Evolutionary conservation across 1,284 basidiomycete species (phyloP).

Genomic region (Coniophora puteana): DNA sequence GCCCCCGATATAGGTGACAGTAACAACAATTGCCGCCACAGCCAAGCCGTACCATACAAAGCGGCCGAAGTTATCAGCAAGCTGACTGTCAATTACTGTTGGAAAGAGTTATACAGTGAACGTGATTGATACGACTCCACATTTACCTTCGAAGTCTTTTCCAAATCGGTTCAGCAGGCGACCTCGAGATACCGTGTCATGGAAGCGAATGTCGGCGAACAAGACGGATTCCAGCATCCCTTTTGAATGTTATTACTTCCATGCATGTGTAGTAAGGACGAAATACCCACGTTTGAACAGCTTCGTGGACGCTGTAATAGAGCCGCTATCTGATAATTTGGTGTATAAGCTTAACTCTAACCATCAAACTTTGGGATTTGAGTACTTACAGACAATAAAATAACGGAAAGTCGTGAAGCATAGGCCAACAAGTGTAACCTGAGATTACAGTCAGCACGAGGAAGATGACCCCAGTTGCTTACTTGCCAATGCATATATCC

Average conservation of each 20-base stretch:
- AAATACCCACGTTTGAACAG: constrained; percentile 56
- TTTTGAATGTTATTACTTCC: constrained; percentile 16
- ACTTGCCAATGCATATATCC: constrained; percentile 61
- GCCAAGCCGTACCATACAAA: constrained; percentile 62
- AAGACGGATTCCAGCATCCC: constrained; percentile 77
- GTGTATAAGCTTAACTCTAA: constrained; percentile 26
- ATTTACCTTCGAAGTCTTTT: constrained; percentile 83
- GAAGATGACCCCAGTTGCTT: not conserved
- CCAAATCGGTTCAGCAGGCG: constrained; percentile 82
- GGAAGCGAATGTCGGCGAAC: constrained; percentile 85
- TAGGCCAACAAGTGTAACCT: constrained; percentile 32
- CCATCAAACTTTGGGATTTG: too few relatives aligned
- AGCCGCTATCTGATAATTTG: constrained; percentile 48
- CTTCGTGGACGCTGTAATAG: constrained; percentile 55
- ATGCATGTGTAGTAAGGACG: constrained; percentile 9
- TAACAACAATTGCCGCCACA: constrained; percentile 63
- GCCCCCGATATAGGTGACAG: constrained; percentile 83
- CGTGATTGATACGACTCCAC: too few relatives aligned
- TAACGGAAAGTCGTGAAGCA: constrained; percentile 48
- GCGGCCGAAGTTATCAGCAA: constrained; percentile 85
- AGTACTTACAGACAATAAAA: constrained; percentile 1
- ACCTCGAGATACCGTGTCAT: constrained; percentile 83
- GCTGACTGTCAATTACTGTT: constrained; percentile 75
- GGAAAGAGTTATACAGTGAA: too few relatives aligned
- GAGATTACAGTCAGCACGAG: not conserved